phyloP scores from a whole-genome alignment of 1,284 basidiomycete species.

The Neotropicomus parvogracilis region DNA sequence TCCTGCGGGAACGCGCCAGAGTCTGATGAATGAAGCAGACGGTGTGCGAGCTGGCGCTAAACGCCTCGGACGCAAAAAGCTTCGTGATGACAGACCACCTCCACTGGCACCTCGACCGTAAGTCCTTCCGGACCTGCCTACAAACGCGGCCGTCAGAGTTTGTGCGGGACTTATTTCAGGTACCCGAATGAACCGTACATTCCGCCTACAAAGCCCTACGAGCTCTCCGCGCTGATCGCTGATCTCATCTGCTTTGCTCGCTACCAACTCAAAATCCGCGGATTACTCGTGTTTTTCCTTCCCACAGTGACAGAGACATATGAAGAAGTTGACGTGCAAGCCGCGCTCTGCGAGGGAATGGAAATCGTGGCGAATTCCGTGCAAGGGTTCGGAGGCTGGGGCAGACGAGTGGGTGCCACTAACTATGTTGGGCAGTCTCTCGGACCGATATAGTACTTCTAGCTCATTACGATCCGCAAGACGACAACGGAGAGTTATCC shows the following conservation, averaged over 20 bases:
- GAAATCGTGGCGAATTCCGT: conserved; percentile 83
- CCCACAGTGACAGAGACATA: conserved; percentile 92
- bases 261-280: conserved; percentile 81
- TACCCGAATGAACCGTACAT: conserved; percentile 60
- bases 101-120: conserved; percentile 41
- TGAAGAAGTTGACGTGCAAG: conserved; percentile 75
- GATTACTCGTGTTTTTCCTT: conserved; percentile 92
- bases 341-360: conserved; percentile 82
- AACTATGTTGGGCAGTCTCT: not conserved
- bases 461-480: conserved; percentile 91
- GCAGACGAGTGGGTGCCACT: conserved; percentile 66
- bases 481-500: conserved; percentile 45
- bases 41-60: conserved; percentile 97
- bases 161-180: conserved; percentile 8
- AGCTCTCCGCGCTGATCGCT: conserved; percentile 77
- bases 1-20: not conserved
- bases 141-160: not conserved
- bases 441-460: conserved; percentile 7
- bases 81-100: conserved; percentile 41
- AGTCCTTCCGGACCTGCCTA: conserved; percentile 18
- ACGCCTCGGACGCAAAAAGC: conserved; percentile 74
- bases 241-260: conserved; percentile 85
- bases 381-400: conserved; percentile 96
- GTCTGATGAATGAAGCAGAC: conserved; percentile 45
- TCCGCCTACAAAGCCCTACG: conserved; percentile 89